These are phyloP conservation scores for Raphanus hybrid DNA, from an alignment of 441 rosid species.

Conservation along the genomic window DNA sequence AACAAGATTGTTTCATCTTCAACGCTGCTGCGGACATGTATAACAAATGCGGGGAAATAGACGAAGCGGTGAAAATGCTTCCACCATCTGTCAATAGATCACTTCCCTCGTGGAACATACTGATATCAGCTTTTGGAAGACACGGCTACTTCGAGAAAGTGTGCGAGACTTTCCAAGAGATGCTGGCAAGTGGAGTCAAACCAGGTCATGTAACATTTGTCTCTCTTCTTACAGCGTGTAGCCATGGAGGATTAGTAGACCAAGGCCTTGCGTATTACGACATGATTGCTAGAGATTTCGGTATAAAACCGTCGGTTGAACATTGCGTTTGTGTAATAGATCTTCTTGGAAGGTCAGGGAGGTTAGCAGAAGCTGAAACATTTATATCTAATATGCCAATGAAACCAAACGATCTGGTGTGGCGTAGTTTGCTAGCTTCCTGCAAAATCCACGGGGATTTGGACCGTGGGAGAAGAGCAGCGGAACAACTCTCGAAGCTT, in stretches of 20 bases:
- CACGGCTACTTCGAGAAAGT: slow-evolving; percentile 72
- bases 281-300: slow-evolving; percentile 65
- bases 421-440: slow-evolving; percentile 86
- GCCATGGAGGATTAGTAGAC: slow-evolving; percentile 85
- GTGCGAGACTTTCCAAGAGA: slow-evolving; percentile 72
- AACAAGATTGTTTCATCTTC: slow-evolving; percentile 56
- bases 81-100: slow-evolving; percentile 52
- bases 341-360: slow-evolving; percentile 93
- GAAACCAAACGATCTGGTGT: slow-evolving; percentile 62
- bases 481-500: slow-evolving; percentile 58
- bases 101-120: slow-evolving; percentile 76
- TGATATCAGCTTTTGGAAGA: slow-evolving; percentile 81
- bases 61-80: slow-evolving; percentile 61
- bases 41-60: slow-evolving; percentile 86
- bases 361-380: slow-evolving; percentile 69
- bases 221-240: slow-evolving; percentile 89
- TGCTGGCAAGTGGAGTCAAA: slow-evolving; percentile 62
- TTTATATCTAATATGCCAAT: slow-evolving; percentile 74
- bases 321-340: slow-evolving; percentile 90
- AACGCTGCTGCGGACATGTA: slow-evolving; percentile 90
- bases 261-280: slow-evolving; percentile 73
- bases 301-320: slow-evolving; percentile 58
- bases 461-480: slow-evolving; percentile 79
- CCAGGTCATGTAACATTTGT: slow-evolving; percentile 90
- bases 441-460: slow-evolving; percentile 76